These are phyloP conservation scores for Decorospora gaudefroyi DNA, from an alignment of 2,329 filamentous ascomycete genomes.

Conservation along the genomic window DNA sequence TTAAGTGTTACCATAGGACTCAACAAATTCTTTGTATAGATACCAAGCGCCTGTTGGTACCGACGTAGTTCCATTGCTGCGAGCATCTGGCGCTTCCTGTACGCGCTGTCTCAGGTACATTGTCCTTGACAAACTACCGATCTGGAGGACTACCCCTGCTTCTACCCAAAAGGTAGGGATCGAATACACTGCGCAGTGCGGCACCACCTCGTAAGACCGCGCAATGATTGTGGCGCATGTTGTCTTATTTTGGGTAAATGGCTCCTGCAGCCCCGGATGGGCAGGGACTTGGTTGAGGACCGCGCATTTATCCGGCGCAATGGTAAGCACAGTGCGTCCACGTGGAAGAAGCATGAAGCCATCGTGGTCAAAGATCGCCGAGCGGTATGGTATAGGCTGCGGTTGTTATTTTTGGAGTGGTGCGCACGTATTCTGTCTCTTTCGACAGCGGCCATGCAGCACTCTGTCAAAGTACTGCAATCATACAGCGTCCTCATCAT, in stretches of 20 bases:
- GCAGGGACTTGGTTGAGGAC: slow-evolving; percentile 18
- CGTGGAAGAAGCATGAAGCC: slow-evolving; percentile 25
- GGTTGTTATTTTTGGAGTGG: slow-evolving; percentile 23
- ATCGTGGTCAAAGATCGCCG: slow-evolving; percentile 7
- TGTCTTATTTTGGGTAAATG: slow-evolving; percentile 13
- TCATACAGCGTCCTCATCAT: slow-evolving; percentile 45
- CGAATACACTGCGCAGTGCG: no score
- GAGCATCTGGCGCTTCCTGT: background rate
- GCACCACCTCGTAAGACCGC: no score
- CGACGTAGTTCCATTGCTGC: background rate
- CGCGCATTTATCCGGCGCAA: slow-evolving; percentile 24
- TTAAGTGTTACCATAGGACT: slow-evolving; percentile 1
- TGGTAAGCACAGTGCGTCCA: slow-evolving; percentile 32
- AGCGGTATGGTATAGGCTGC: slow-evolving; percentile 2
- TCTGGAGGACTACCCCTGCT: background rate
- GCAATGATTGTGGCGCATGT: slow-evolving; percentile 9
- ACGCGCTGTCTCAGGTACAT: slow-evolving; percentile 2
- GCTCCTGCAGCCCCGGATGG: slow-evolving; percentile 14
- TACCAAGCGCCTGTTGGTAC: background rate
- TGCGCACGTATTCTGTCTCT: slow-evolving; percentile 18
- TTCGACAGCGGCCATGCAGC: slow-evolving; percentile 3
- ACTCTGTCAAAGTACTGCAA: background rate
- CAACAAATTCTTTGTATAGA: background rate
- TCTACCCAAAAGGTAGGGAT: slow-evolving; percentile 7
- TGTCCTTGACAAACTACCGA: background rate